Evolutionary conservation across 2,329 filamentous ascomycete species (phyloP), one percentile per base, ranked within the genome.

Genomic region (Chalaropsis thielavioides): DNA sequence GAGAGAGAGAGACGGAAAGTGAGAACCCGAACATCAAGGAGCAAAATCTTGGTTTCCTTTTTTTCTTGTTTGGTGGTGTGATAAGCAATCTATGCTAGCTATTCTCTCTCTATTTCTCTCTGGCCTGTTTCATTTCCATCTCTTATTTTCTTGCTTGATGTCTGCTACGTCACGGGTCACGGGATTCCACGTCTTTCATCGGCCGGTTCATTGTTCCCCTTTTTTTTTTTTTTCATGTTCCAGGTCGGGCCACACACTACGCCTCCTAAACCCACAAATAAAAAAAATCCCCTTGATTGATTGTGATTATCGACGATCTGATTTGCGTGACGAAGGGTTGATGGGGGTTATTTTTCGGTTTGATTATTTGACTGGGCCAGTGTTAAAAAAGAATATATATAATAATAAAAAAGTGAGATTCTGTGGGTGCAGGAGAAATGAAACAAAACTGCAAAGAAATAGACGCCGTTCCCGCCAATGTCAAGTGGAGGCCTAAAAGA

Each of bases 261-360:
- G 27, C 54, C 54, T 58, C 54, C 54, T 58, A 58, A 58, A 58
- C 54, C 54, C 54, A 58, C 54, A 58, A 58, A 58, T 58, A 58
- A 58, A 58, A n/a, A 56, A 58, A 58, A 58, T 38, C n/a, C 54
- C 27, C 54, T 58, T 38, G 54, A 58, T 27, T 58, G 54, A 58
- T 58, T 58, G 54, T 58, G 54, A 58, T 58, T 58, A 58, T 58
- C 54, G 54, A 58, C 54, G 54, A 58, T 35, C 54, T 58, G 54
- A 58, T 58, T 58, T 58, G 24, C 54, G 27, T 17, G 17, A 58
- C 27, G 17, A 58, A 58, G 54, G 51, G 54, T 35, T n/a, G 15
- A 38, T 58, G 54, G n/a, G 22, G 27, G 19, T 51, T 27, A 11
- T 10, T 49, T 49, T 49, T 46, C n/a, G n/a, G n/a, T n/a, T n/a